These are phyloP conservation scores for Pseudozyma sp. DNA, from an alignment of 1,284 basidiomycete species.

Conservation along the genomic window DNA sequence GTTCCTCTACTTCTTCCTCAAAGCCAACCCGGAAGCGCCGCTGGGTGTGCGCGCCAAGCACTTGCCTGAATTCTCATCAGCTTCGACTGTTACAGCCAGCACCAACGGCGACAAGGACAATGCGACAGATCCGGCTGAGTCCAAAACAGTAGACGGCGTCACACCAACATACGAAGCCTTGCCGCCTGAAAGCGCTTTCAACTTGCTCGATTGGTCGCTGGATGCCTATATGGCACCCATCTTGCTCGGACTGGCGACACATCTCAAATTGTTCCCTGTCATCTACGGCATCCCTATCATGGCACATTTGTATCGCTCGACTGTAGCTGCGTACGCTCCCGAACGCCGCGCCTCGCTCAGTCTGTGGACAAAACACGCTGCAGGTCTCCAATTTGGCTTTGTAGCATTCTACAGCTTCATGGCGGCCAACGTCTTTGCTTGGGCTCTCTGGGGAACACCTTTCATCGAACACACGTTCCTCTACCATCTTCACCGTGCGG, in stretches of 20 bases:
- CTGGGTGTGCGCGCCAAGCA: constrained; percentile 24
- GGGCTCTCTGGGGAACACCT: constrained; percentile 81
- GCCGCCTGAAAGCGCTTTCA: constrained; percentile 43
- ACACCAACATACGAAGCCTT: constrained; percentile 25
- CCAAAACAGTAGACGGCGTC: background rate
- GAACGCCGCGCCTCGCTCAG: constrained; percentile 21
- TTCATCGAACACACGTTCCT: constrained; percentile 93
- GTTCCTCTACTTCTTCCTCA: constrained; percentile 72
- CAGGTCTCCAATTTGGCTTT: constrained; percentile 77
- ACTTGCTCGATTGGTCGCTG: constrained; percentile 49
- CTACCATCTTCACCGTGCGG: constrained; percentile 89
- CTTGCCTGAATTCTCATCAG: constrained; percentile 16
- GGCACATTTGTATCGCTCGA: constrained; percentile 72
- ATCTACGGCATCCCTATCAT: constrained; percentile 86
- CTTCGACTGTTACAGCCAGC: background rate
- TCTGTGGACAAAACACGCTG: constrained; percentile 50
- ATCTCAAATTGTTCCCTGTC: constrained; percentile 77
- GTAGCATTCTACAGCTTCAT: constrained; percentile 79
- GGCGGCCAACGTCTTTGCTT: constrained; percentile 74
- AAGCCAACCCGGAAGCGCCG: constrained; percentile 56
- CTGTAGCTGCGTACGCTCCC: constrained; percentile 33
- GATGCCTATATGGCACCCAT: constrained; percentile 54
- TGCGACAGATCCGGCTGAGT: background rate
- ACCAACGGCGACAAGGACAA: background rate
- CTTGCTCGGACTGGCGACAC: constrained; percentile 59